phyloP scores from a whole-genome alignment of 371 early-diverging fungal genomes.

The Syncephalastrum monosporum region DNA sequence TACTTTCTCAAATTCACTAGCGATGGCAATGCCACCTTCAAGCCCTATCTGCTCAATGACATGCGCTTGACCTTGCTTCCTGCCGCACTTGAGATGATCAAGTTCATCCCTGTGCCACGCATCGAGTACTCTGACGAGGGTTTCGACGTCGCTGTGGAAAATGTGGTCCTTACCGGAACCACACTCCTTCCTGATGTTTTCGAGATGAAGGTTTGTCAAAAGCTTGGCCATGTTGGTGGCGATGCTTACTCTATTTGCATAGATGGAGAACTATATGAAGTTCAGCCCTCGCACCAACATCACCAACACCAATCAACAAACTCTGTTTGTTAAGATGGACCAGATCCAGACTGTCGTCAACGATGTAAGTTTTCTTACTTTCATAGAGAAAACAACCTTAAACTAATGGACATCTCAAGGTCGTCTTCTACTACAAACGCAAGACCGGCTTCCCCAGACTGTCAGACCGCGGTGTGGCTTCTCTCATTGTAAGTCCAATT shows the following conservation, averaged over 20 bases:
- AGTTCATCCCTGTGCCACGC: constrained; percentile 62
- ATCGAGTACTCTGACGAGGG: constrained; percentile 59
- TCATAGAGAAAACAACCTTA: background rate
- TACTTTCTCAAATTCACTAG: constrained; percentile 19
- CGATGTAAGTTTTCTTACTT: constrained; percentile 17
- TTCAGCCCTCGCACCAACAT: constrained; percentile 36
- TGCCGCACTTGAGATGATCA: constrained; percentile 57
- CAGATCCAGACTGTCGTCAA: constrained; percentile 31
- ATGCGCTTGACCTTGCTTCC: constrained; percentile 50
- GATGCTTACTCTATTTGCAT: constrained; percentile 1
- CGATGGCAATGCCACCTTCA: constrained; percentile 49
- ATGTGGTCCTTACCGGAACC: constrained; percentile 56
- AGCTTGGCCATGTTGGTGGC: constrained; percentile 17
- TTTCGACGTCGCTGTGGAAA: constrained; percentile 59
- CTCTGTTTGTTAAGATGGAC: constrained; percentile 20
- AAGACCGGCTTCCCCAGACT: constrained; percentile 56
- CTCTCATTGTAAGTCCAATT: constrained; percentile 22
- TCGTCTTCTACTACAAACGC: constrained; percentile 59
- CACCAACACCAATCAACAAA: constrained; percentile 42
- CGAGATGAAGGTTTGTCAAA: constrained; percentile 52
- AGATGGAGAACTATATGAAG: constrained; percentile 32
- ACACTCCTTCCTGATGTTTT: constrained; percentile 57
- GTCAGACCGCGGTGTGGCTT: constrained; percentile 59
- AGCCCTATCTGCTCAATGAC: constrained; percentile 57
- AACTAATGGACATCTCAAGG: constrained; percentile 23